These are phyloP conservation scores for Zychaea mexicana DNA, from an alignment of 371 early-diverging fungal genomes.

Conservation along the genomic window DNA sequence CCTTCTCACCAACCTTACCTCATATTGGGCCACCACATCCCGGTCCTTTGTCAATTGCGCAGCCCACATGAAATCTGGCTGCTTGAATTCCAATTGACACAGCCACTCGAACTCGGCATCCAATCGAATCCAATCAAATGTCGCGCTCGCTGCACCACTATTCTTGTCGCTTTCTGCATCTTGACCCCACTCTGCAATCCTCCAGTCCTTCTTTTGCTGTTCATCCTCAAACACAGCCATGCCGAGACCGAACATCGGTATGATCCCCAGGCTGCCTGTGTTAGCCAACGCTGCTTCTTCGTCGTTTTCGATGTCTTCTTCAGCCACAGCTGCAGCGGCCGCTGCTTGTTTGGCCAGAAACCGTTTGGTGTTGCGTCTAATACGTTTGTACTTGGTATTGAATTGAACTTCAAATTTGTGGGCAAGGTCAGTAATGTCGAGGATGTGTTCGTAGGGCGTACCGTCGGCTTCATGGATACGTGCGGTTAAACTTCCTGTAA, in stretches of 20 bases:
- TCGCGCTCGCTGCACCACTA: slow-evolving; percentile 68
- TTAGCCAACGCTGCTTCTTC: slow-evolving; percentile 52
- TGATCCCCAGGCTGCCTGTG: slow-evolving; percentile 43
- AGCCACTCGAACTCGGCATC: slow-evolving; percentile 98
- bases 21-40: slow-evolving; percentile 96
- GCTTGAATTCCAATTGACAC: slow-evolving; percentile 84
- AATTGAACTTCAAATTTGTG: slow-evolving; percentile 91
- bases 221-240: slow-evolving; percentile 78
- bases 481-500: slow-evolving; percentile 86
- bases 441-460: slow-evolving; percentile 90
- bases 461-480: slow-evolving; percentile 95
- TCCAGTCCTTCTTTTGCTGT: slow-evolving; percentile 72
- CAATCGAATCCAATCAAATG: slow-evolving; percentile 97
- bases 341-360: slow-evolving; percentile 81
- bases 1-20: slow-evolving; percentile 36
- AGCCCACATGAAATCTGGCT: slow-evolving; percentile 97
- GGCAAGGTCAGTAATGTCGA: slow-evolving; percentile 78
- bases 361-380: slow-evolving; percentile 82
- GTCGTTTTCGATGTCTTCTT: slow-evolving; percentile 57
- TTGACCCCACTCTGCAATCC: slow-evolving; percentile 83
- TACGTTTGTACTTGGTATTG: slow-evolving; percentile 96
- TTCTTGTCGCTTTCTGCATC: slow-evolving; percentile 76
- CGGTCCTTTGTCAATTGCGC: slow-evolving; percentile 93
- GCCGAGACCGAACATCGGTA: slow-evolving; percentile 61
- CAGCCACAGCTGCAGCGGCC: slow-evolving; percentile 78